phyloP scores from a whole-genome alignment of 805 yeast genomes.

The Ogataea pilisensis region DNA sequence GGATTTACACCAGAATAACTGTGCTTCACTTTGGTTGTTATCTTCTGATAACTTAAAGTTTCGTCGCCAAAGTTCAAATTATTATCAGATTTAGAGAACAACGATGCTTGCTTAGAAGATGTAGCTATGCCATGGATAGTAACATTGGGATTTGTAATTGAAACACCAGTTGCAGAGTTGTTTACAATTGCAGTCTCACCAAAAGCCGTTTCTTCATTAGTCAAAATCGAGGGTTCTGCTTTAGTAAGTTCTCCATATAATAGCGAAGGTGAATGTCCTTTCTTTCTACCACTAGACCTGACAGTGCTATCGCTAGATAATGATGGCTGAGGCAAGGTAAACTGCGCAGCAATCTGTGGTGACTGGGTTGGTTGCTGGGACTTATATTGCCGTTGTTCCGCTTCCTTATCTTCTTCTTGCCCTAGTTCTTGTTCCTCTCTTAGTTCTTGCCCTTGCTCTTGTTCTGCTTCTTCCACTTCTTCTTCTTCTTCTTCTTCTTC shows the following conservation, averaged over 20 bases:
- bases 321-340: slow-evolving; percentile 8
- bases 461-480: too few species aligned
- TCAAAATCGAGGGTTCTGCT: slow-evolving; percentile 18
- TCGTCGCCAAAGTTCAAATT: slow-evolving; percentile 25
- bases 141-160: too few species aligned
- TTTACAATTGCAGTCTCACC: slow-evolving; percentile 16
- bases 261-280: slow-evolving; percentile 12
- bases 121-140: too few species aligned
- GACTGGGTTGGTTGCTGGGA: not conserved
- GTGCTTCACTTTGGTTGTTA: slow-evolving; percentile 33
- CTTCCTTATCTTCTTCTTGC: too few species aligned
- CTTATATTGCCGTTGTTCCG: not conserved
- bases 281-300: slow-evolving; percentile 1
- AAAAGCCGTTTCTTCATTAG: slow-evolving; percentile 20
- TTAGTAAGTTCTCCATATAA: slow-evolving; percentile 17
- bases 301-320: slow-evolving; percentile 2
- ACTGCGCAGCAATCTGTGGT: slow-evolving; percentile 4
- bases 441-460: too few species aligned
- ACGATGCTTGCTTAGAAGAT: slow-evolving; percentile 10
- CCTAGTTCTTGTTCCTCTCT: too few species aligned
- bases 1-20: slow-evolving; percentile 70
- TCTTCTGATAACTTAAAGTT: slow-evolving; percentile 19
- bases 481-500: too few species aligned
- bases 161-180: slow-evolving; percentile 3
- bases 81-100: slow-evolving; percentile 15